phyloP scores from a whole-genome alignment of 2,329 filamentous ascomycete species.

The Calonectria hongkongensis region DNA sequence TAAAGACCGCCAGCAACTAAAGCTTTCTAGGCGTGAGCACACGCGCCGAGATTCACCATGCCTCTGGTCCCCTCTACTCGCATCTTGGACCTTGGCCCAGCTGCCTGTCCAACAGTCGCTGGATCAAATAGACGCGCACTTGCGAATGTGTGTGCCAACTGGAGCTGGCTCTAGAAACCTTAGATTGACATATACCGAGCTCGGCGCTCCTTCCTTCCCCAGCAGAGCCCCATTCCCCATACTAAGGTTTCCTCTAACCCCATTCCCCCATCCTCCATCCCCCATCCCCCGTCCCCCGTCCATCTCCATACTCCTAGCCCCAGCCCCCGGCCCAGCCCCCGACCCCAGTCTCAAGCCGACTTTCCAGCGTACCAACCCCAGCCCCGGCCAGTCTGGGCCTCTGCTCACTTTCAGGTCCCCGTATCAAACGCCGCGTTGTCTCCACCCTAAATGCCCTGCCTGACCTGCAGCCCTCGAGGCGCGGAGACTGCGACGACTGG shows the following conservation, averaged over 20 bases:
- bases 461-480: constrained; percentile 3
- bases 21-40: not conserved
- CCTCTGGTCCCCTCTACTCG: not conserved
- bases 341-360: constrained; percentile 46
- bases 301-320: constrained; percentile 39
- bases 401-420: constrained; percentile 42
- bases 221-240: constrained; percentile 55
- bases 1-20: not conserved
- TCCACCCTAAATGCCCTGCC: constrained; percentile 33
- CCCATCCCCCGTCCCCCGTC: constrained; percentile 26
- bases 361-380: constrained; percentile 45
- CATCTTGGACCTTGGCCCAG: not conserved
- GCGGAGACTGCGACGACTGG: constrained; percentile 21
- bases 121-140: not conserved
- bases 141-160: not conserved
- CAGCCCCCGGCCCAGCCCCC: constrained; percentile 50
- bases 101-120: not conserved
- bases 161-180: not conserved
- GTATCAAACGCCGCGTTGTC: constrained; percentile 38
- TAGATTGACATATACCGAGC: constrained; percentile 40
- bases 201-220: constrained; percentile 44
- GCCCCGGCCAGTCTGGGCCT: constrained; percentile 41
- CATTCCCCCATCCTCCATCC: constrained; percentile 46
- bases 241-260: constrained; percentile 39
- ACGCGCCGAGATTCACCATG: not conserved